A percentile compares a stretch with the other conserved stretches of the same genome.
Conservation (phyloP, 2,329 filamentous ascomycete species). For the Colletotrichum sp. region DNA sequence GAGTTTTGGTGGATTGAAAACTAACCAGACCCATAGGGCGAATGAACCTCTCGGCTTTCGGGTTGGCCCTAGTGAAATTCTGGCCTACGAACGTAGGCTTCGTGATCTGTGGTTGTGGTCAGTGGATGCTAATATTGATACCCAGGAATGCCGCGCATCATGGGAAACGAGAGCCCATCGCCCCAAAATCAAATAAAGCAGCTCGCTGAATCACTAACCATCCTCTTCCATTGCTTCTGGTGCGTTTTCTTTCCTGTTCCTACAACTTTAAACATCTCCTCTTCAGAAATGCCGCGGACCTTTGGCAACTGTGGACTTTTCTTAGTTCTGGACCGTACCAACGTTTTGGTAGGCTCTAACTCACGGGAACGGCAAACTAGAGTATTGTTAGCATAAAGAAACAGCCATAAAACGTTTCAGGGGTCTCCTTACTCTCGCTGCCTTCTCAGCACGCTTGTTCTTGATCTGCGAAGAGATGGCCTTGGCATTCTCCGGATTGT, state of each 20-base stretch:
- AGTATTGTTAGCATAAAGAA: not conserved
- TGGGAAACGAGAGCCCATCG: not conserved
- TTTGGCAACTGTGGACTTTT: not conserved
- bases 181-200: not conserved
- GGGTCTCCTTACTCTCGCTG: constrained; percentile 58
- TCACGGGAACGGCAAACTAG: constrained; percentile 77
- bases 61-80: not conserved
- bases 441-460: constrained; percentile 93
- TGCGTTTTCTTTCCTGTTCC: constrained; percentile 94
- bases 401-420: not conserved
- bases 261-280: constrained; percentile 98
- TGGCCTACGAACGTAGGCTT: constrained; percentile 88
- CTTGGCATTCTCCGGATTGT: constrained; percentile 64
- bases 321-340: constrained; percentile 57
- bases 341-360: not conserved
- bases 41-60: constrained; percentile 50
- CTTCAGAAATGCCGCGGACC: constrained; percentile 74
- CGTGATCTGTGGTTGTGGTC: constrained; percentile 52
- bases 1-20: fast-evolving
- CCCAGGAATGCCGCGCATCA: not conserved
- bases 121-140: not conserved
- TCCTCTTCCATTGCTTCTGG: constrained; percentile 81
- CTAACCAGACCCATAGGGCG: constrained; percentile 45
- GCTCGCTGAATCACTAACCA: constrained; percentile 52
- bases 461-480: constrained; percentile 87